These are phyloP conservation scores for Podospora appendiculata DNA, from an alignment of 495 filamentous ascomycete species.

Conservation along the genomic window DNA sequence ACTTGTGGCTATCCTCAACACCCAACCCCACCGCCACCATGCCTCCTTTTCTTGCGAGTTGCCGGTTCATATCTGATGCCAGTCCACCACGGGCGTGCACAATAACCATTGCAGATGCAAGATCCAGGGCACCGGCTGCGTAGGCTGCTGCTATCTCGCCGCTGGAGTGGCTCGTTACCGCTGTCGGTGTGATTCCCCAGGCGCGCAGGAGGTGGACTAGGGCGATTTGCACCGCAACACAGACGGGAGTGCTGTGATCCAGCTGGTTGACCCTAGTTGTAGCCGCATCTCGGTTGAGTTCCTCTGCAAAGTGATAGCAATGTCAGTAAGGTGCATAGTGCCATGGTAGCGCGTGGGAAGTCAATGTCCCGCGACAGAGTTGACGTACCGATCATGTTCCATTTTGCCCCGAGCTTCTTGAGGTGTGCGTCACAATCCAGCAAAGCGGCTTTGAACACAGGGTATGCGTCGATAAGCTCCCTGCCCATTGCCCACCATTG, in stretches of 20 bases:
- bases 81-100: slow-evolving; percentile 29
- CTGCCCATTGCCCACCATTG: slow-evolving; percentile 50
- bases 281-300: slow-evolving; percentile 17
- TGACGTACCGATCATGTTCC: slow-evolving; percentile 15
- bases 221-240: slow-evolving; percentile 42
- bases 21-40: slow-evolving; percentile 39
- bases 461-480: slow-evolving; percentile 30
- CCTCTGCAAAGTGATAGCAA: slow-evolving; percentile 6
- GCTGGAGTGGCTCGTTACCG: slow-evolving; percentile 53
- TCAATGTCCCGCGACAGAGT: background rate
- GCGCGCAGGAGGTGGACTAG: slow-evolving; percentile 44
- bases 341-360: no score
- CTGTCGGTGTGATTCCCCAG: slow-evolving; percentile 42
- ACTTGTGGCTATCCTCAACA: slow-evolving; percentile 12
- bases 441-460: slow-evolving; percentile 19
- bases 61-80: slow-evolving; percentile 15
- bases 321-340: no score
- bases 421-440: slow-evolving; percentile 20
- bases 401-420: slow-evolving; percentile 22
- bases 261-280: slow-evolving; percentile 18
- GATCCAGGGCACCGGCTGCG: slow-evolving; percentile 32
- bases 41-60: slow-evolving; percentile 20
- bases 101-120: slow-evolving; percentile 38
- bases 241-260: slow-evolving; percentile 36
- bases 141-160: slow-evolving; percentile 56